Conservation (phyloP, 805 yeast species). For the Citeromyces nyonsensis region DNA sequence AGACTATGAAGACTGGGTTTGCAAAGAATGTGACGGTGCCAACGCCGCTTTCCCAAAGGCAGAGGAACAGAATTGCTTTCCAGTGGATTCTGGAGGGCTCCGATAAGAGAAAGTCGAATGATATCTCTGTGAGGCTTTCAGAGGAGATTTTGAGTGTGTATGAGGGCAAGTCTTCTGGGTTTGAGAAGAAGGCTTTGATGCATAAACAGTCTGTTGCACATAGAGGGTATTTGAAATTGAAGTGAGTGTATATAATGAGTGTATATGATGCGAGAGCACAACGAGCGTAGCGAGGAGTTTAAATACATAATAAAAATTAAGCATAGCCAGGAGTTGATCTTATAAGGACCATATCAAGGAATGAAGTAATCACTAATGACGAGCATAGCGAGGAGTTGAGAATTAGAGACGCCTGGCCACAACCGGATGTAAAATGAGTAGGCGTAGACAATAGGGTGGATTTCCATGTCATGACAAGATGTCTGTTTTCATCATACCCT, state of each 20-base stretch:
- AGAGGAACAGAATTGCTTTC: slow-evolving; percentile 78
- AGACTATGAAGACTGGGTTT: slow-evolving; percentile 66
- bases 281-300: too few relatives aligned
- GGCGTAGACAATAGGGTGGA: too few relatives aligned
- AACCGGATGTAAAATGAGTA: too few relatives aligned
- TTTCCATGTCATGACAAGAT: too few relatives aligned
- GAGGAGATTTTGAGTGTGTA: slow-evolving; percentile 75
- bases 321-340: too few relatives aligned
- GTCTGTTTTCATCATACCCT: too few relatives aligned
- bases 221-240: slow-evolving; percentile 57
- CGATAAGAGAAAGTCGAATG: slow-evolving; percentile 61
- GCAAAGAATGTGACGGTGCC: slow-evolving; percentile 79
- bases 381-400: too few relatives aligned
- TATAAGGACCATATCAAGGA: too few relatives aligned
- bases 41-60: slow-evolving; percentile 66
- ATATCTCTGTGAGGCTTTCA: slow-evolving; percentile 75
- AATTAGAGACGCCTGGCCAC: too few relatives aligned
- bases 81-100: slow-evolving; percentile 83
- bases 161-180: slow-evolving; percentile 69
- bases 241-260: slow-evolving; percentile 1
- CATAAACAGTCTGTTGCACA: slow-evolving; percentile 82
- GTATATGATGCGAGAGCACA: neutral
- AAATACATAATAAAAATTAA: too few relatives aligned
- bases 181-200: slow-evolving; percentile 67
- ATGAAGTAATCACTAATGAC: too few relatives aligned